These are phyloP conservation scores for Hymenoscyphus occultus DNA, from an alignment of 2,329 filamentous ascomycete genomes.

Conservation along the genomic window DNA sequence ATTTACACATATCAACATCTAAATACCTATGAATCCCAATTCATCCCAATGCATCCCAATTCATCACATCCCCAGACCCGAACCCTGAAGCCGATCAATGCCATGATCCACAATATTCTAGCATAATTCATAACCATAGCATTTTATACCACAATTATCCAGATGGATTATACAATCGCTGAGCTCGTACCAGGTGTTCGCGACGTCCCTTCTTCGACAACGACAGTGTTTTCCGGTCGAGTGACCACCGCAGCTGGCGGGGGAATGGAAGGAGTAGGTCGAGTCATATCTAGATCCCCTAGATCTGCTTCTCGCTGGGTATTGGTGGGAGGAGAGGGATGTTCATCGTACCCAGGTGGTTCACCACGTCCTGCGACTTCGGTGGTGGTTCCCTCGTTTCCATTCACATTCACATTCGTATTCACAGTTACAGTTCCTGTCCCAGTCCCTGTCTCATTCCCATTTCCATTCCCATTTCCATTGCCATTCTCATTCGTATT, in stretches of 20 bases:
- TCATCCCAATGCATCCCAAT: no score
- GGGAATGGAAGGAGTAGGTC: conserved; percentile 14
- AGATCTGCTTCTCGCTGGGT: conserved; percentile 11
- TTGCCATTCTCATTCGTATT: no score
- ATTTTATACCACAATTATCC: conserved; percentile 1
- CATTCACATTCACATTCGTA: conserved; percentile 9
- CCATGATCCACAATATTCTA: no score
- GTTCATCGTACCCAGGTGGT: conserved; percentile 31
- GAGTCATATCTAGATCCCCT: conserved; percentile 14
- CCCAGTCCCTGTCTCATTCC: conserved; percentile 2
- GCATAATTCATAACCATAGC: not conserved
- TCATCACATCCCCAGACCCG: no score
- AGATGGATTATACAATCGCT: not conserved
- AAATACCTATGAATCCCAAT: no score
- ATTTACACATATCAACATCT: no score
- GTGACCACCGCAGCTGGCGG: not conserved
- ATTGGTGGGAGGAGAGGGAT: not conserved
- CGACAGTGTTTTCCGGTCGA: not conserved
- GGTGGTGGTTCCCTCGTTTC: not conserved
- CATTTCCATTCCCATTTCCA: not conserved
- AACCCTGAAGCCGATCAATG: no score
- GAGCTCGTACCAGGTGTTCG: not conserved
- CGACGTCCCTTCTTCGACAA: not conserved
- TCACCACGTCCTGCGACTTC: not conserved
- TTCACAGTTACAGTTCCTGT: conserved; percentile 17